A percentile compares a stretch with the other conserved stretches of the same genome.
Evolutionary conservation across 345 rosid species (phyloP).

Genomic region (Ceriops zippeliana): DNA sequence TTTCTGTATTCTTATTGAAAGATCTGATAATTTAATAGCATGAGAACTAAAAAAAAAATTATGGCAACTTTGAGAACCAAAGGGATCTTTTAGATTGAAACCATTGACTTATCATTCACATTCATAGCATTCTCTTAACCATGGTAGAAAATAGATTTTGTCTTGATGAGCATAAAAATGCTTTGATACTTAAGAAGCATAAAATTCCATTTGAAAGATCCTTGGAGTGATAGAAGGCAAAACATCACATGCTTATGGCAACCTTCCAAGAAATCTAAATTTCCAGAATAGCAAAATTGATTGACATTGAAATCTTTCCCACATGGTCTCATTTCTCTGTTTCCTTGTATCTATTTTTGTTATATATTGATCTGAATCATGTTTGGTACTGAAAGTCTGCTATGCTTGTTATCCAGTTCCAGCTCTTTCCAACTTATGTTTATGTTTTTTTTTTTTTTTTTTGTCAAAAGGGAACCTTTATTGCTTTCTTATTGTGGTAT

Average conservation of each 20-base stretch:
- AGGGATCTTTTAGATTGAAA: neutral
- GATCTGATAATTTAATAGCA: too few species aligned
- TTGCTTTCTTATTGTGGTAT: neutral
- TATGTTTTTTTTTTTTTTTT: neutral
- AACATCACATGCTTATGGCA: neutral
- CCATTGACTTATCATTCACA: too few species aligned
- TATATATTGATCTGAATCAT: neutral
- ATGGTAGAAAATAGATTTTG: too few species aligned
- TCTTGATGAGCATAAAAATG: too few species aligned
- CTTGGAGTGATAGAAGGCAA: neutral
- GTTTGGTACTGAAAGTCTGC: neutral
- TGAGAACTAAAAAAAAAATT: too few species aligned
- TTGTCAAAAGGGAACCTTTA: neutral
- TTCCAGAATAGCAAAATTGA: neutral
- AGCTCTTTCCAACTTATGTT: neutral
- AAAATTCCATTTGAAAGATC: neutral
- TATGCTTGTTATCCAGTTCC: neutral
- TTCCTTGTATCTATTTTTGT: too few species aligned
- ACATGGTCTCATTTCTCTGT: neutral
- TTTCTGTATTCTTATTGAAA: neutral
- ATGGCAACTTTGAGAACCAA: neutral
- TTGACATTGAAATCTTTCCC: neutral
- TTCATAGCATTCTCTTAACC: too few species aligned
- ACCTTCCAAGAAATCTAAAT: neutral
- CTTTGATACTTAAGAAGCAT: neutral